phyloP scores from a whole-genome alignment of 164 flowering plant genomes.

The Tetrastigma voinierianum region DNA sequence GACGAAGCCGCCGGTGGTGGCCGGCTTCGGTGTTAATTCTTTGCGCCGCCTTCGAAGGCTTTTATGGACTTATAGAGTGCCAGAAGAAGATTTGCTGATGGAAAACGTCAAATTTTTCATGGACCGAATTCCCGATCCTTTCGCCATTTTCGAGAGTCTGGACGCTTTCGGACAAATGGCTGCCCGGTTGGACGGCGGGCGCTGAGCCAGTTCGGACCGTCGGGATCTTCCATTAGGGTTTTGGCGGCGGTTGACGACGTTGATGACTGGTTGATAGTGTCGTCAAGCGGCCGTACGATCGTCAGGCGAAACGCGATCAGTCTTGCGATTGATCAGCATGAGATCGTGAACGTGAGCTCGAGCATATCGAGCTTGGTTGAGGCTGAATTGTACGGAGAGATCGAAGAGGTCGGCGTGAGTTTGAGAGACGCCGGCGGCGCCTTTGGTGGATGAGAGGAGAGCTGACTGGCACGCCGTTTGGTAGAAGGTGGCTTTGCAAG shows the following conservation, averaged over 20 bases:
- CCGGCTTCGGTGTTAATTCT: background rate
- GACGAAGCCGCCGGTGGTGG: constrained; percentile 3
- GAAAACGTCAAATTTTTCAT: constrained; percentile 2
- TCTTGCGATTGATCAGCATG: too few relatives aligned
- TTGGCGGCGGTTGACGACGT: background rate
- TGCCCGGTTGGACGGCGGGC: constrained; percentile 12
- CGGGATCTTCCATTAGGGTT: background rate
- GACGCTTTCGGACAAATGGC: constrained; percentile 9
- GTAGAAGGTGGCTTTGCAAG: background rate
- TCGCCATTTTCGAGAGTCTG: background rate
- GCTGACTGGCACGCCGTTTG: background rate
- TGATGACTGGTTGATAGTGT: constrained; percentile 2
- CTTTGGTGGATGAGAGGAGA: background rate
- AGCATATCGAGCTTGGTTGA: constrained; percentile 4
- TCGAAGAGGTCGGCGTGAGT: background rate
- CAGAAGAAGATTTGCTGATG: constrained; percentile 10
- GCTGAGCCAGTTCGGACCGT: constrained; percentile 17
- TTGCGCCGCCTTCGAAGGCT: background rate
- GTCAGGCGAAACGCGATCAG: background rate
- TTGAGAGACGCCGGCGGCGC: background rate
- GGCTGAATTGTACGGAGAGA: constrained; percentile 5
- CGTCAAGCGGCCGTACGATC: constrained; percentile 20
- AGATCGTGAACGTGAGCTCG: constrained; percentile 2
- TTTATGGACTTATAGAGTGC: background rate
- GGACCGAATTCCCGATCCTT: background rate